Percentiles rank a stretch among this genome's conserved stretches.
Conservation (phyloP, 2,329 filamentous ascomycete genomes). For the Cladorrhinum sp. region DNA sequence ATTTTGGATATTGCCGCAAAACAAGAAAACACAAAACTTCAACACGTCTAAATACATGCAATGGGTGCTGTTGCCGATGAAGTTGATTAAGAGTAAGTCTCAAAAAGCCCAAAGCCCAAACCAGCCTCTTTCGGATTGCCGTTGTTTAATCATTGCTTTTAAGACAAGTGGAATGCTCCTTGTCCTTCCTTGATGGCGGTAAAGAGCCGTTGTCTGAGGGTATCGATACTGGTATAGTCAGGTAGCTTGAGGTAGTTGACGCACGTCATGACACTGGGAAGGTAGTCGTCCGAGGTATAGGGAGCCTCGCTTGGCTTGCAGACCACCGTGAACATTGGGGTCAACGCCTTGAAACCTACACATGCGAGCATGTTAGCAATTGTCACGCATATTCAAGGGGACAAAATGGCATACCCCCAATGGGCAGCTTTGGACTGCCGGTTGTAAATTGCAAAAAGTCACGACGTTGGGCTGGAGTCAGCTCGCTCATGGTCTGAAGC, state of each 20-base stretch:
- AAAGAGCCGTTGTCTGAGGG: conserved; percentile 73
- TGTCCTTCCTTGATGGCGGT: conserved; percentile 93
- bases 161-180: conserved; percentile 95
- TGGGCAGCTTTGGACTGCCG: conserved; percentile 94
- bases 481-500: conserved; percentile 89
- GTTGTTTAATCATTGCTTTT: conserved; percentile 27
- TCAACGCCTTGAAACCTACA: conserved; percentile 90
- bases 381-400: not conserved
- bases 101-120: not conserved
- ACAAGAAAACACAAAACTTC: not conserved
- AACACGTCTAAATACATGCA: not conserved
- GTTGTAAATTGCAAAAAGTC: conserved; percentile 98
- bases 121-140: no score
- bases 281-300: conserved; percentile 90
- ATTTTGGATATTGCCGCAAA: not conserved
- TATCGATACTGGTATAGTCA: conserved; percentile 78
- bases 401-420: conserved; percentile 67
- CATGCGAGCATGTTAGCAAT: conserved; percentile 27
- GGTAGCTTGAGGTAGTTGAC: conserved; percentile 98
- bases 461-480: conserved; percentile 69
- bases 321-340: conserved; percentile 97
- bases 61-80: not conserved
- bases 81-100: not conserved
- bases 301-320: conserved; percentile 98
- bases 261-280: conserved; percentile 99